Evolutionary conservation across 257 asterid species (phyloP), one percentile per base, ranked within the genome.

Genomic region (Solanum ahanhuiri): DNA sequence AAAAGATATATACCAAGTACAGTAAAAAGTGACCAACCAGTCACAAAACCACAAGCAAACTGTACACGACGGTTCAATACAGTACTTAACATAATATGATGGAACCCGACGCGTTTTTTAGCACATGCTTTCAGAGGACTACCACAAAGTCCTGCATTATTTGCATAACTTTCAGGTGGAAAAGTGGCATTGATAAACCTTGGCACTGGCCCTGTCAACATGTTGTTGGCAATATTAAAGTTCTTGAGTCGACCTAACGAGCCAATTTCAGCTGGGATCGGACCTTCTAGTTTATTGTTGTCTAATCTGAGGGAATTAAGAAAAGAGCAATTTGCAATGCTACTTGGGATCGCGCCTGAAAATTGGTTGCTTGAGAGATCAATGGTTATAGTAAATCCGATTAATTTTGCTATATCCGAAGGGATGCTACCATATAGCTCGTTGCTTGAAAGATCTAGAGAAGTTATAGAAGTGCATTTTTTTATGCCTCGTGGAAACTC

Each of bases 331-430:
- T 30, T 30, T 67, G 75, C 75, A 12, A 67, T 6, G 37, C 30
- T 0, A 12, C 0, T 3, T 12, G 73, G 73, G 73, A 67, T 67
- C 22, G 4, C 15, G 17, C 79, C 79, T 33, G 79, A 71, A 0
- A 71, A 71, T 1, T 0, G 0, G 43, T 71, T 71, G 79, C 15
- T 33, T 1, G 45, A 71, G 17, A 71, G 79, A 18, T 70, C 79
- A 33, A 33, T 0, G 0, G 0, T 0, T 51, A 51, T 0, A 4
- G 0, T 0, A 0, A 0, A 17, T 51, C 3, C n/a, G 0, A 70
- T 33, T 17, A 70, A 2, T 33, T 2, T 70, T 8, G 43, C 31
- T 70, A 70, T 70, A 70, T 70, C 23, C 1, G 12, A 70, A 70
- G 77, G 77, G 15, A 71, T 17, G 79, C 45, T 1, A 0, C 79